Base-by-base conservation (phyloP, 768 basidiomycete species). In the Boletus reticulatus region DNA sequence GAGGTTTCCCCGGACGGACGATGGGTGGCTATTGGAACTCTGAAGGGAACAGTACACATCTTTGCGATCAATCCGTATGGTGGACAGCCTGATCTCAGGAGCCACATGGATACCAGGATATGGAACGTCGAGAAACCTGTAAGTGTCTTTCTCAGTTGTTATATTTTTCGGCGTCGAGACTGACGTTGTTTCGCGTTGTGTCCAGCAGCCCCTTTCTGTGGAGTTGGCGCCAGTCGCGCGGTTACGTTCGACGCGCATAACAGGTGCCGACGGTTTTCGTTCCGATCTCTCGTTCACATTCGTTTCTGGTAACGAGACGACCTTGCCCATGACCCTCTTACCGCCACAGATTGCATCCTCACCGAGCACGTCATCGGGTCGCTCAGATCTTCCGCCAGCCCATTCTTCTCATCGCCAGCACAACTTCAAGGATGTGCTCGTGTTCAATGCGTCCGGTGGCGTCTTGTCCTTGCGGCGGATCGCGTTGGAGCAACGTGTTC, bases 11-110 rank as follows among this genome's bases (percentile, higher is more conserved):
- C 67, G 4, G 85, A 87, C 62, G 85, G 84, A 14, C 70, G 85
- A 36, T 92, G 88, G 87, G 68, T 84, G 17, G 89, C 83, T 4
- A 69, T 91, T 36, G 81, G 78, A n/a, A 90, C 86, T 39, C 64
- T 75, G 64, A 84, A 84, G 60, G 69, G 83, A 53, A 88, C 83
- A 0, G 71, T 85, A 20, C 89, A 93, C 71, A 72, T 92, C 1
- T 93, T 91, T 64, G 82, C 86, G 9, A 75, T 85, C 9, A 88
- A 92, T 66, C 89, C 89, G 5, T 85, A 85, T 55, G 92, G 89
- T 1, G 88, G 92, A 4, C 75, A 75, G 34, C 75, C 86, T 2
- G 85, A 91, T 71, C 71, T 81, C 32, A 68, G 68, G 34, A 85
- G 87, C 47, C 85, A 89, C 71, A 60, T 85, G 52, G 77, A 80